Evolutionary conservation across 345 rosid genomes (phyloP).

Genomic region (Acer yangbiense): DNA sequence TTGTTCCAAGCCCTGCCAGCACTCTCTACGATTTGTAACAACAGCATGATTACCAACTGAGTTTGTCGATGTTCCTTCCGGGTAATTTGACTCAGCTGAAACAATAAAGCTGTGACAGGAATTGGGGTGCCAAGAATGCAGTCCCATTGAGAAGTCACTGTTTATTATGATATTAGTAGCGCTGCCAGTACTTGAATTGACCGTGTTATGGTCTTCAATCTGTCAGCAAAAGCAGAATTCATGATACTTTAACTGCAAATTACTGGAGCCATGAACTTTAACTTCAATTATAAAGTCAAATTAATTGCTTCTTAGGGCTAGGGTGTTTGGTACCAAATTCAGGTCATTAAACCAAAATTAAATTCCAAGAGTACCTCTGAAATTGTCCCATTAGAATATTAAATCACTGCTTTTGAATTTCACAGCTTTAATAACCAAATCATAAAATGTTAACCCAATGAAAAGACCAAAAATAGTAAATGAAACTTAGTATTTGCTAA

Average conservation of each 20-base stretch:
- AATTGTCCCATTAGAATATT: neutral
- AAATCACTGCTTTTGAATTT: neutral
- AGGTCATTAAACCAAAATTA: neutral
- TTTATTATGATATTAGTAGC: conserved; percentile 57
- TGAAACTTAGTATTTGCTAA: neutral
- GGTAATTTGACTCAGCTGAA: conserved; percentile 37
- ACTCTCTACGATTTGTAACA: conserved; percentile 72
- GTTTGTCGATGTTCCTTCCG: conserved; percentile 35
- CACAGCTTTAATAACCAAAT: neutral
- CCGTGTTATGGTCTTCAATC: conserved; percentile 36
- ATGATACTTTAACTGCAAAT: neutral
- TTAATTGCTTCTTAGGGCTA: neutral
- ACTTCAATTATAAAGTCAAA: neutral
- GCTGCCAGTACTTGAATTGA: conserved; percentile 18
- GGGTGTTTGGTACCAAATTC: neutral
- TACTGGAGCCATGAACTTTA: neutral
- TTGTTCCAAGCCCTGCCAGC: conserved; percentile 97
- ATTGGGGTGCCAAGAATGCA: conserved; percentile 74
- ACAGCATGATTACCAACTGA: conserved; percentile 58
- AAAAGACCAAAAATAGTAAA: neutral
- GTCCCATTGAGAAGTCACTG: conserved; percentile 77
- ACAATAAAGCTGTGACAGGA: conserved; percentile 69
- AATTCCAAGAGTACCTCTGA: neutral
- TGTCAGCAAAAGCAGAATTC: conserved; percentile 26
- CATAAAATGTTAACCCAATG: neutral